Evolutionary conservation across 1,284 basidiomycete species (phyloP).

Genomic region (Boletus mariae): DNA sequence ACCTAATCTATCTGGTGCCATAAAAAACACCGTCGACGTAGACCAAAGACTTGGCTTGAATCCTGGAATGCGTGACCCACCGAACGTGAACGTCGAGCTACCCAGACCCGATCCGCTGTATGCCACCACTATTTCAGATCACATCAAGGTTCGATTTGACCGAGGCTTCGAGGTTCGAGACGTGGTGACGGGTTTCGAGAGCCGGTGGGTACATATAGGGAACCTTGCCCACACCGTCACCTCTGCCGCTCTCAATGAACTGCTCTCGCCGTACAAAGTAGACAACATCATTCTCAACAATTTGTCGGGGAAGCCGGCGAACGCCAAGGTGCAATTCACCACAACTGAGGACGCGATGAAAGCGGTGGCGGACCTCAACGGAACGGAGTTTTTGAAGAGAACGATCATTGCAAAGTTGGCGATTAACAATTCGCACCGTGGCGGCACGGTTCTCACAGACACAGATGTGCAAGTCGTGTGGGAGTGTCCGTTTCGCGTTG

Average conservation of each 20-base stretch:
- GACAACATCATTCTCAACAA: slow-evolving; percentile 36
- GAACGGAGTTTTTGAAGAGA: slow-evolving; percentile 35
- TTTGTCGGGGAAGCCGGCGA: slow-evolving; percentile 22
- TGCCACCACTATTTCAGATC: slow-evolving; percentile 22
- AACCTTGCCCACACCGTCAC: slow-evolving; percentile 27
- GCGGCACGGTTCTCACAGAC: slow-evolving; percentile 21
- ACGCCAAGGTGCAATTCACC: slow-evolving; percentile 44
- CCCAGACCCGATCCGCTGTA: slow-evolving; percentile 20
- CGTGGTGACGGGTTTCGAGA: slow-evolving; percentile 42
- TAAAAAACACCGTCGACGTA: neutral
- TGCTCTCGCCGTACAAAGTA: slow-evolving; percentile 40
- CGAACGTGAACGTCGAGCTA: neutral
- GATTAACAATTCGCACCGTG: slow-evolving; percentile 28
- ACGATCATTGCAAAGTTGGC: slow-evolving; percentile 34
- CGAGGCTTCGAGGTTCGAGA: slow-evolving; percentile 38
- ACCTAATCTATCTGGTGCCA: neutral
- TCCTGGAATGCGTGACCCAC: neutral
- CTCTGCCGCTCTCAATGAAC: slow-evolving; percentile 8
- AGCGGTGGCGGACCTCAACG: slow-evolving; percentile 49
- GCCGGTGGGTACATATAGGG: slow-evolving; percentile 38
- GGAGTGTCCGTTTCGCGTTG: slow-evolving; percentile 49
- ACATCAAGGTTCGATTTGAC: slow-evolving; percentile 36
- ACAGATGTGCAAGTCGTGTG: slow-evolving; percentile 46
- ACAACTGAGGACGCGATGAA: slow-evolving; percentile 44
- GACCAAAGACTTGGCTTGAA: neutral